Conservation (phyloP, 148 eudicot genomes). For the Heliamphora exappendiculata region DNA sequence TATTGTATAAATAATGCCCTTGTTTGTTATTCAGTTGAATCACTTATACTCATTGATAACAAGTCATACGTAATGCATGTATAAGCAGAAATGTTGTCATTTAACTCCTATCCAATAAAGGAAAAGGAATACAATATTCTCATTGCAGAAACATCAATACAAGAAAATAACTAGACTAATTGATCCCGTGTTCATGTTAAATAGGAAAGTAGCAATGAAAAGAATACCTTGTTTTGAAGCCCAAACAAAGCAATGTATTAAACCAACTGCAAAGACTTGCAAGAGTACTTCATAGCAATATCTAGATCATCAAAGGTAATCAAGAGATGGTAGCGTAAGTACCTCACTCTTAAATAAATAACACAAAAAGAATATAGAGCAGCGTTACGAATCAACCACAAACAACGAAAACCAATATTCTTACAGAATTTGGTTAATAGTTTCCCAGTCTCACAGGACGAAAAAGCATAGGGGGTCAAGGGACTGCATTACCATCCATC, state of each 20-base stretch:
- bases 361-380: neutral
- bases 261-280: slow-evolving; percentile 47
- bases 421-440: slow-evolving; percentile 47
- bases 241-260: slow-evolving; percentile 63
- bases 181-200: neutral
- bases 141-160: neutral
- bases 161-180: neutral
- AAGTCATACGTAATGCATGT: neutral
- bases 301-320: slow-evolving; percentile 73
- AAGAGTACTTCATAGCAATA: slow-evolving; percentile 67
- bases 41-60: neutral
- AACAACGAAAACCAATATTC: slow-evolving; percentile 8
- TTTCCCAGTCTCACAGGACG: slow-evolving; percentile 46
- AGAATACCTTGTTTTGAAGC: slow-evolving; percentile 68
- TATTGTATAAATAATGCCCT: neutral
- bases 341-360: slow-evolving; percentile 51
- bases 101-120: neutral
- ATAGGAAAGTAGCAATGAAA: neutral
- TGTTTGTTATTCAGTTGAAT: neutral
- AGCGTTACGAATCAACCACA: neutral
- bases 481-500: slow-evolving; percentile 21
- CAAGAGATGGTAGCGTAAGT: slow-evolving; percentile 69
- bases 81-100: neutral
- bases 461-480: slow-evolving; percentile 50
- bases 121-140: neutral